These are phyloP conservation scores for Penicillium canescens DNA, from an alignment of 495 filamentous ascomycete genomes.

Conservation along the genomic window DNA sequence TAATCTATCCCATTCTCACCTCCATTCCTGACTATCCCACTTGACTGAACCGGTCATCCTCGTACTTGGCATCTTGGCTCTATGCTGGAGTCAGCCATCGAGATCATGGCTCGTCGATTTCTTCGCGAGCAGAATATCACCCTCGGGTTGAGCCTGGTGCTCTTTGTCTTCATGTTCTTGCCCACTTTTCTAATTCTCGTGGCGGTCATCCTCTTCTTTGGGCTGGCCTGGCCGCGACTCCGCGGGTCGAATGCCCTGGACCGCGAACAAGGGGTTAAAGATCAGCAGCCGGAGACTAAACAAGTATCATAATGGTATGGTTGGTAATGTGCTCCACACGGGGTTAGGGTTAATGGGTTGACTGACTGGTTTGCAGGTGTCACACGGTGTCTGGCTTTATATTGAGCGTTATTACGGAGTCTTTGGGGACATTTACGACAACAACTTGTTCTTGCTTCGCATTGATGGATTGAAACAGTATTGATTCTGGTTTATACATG, in stretches of 20 bases:
- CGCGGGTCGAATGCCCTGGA: slow-evolving; percentile 19
- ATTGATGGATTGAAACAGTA: too few relatives aligned
- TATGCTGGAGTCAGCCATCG: slow-evolving; percentile 12
- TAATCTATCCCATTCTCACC: background rate
- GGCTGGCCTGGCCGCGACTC: slow-evolving; percentile 34
- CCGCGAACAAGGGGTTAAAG: slow-evolving; percentile 9
- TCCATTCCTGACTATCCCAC: background rate
- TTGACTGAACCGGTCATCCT: background rate
- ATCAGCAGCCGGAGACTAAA: background rate
- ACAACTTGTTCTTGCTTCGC: too few relatives aligned
- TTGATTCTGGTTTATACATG: too few relatives aligned
- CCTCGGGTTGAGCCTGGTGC: slow-evolving; percentile 37
- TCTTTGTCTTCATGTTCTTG: slow-evolving; percentile 44
- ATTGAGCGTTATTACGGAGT: too few relatives aligned
- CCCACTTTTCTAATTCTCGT: slow-evolving; percentile 40
- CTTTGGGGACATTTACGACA: too few relatives aligned
- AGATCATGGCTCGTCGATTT: slow-evolving; percentile 35
- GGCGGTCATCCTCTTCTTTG: slow-evolving; percentile 38
- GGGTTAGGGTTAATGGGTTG: background rate
- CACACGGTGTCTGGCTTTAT: too few relatives aligned
- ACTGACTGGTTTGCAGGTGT: background rate
- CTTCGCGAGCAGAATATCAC: slow-evolving; percentile 31
- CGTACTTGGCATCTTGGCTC: background rate
- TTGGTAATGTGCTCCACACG: background rate
- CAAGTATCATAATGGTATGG: background rate